These are phyloP conservation scores for Mucor velutinosus DNA, from an alignment of 371 early-diverging fungal species.

Conservation along the genomic window DNA sequence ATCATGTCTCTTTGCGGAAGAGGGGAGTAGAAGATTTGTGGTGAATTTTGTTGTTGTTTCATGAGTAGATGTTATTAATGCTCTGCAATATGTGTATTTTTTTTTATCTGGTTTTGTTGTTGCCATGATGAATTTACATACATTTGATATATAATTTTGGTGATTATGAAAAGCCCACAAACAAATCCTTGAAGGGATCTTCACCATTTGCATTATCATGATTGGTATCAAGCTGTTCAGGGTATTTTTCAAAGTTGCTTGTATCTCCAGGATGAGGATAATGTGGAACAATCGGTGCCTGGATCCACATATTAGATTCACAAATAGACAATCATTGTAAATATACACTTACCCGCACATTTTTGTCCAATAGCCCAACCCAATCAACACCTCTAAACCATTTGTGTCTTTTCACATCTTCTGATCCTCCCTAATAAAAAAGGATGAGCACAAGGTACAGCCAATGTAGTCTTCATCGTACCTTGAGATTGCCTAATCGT, in stretches of 20 bases:
- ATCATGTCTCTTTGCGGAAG: neutral
- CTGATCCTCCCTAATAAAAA: slow-evolving; percentile 63
- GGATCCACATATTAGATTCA: neutral
- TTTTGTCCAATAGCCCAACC: slow-evolving; percentile 73
- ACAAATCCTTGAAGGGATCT: slow-evolving; percentile 48
- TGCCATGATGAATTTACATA: neutral
- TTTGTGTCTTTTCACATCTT: slow-evolving; percentile 80
- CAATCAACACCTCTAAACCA: slow-evolving; percentile 88
- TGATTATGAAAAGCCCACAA: slow-evolving; percentile 41
- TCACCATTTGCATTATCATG: slow-evolving; percentile 21
- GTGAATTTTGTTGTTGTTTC: neutral
- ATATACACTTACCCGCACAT: slow-evolving; percentile 52
- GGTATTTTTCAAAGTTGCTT: slow-evolving; percentile 95
- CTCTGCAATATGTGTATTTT: neutral
- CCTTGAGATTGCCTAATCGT: slow-evolving; percentile 79
- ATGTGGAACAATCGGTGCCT: slow-evolving; percentile 73
- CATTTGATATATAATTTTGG: neutral
- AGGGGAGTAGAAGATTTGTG: neutral
- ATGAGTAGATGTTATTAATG: neutral
- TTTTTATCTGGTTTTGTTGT: neutral
- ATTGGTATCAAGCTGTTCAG: slow-evolving; percentile 65
- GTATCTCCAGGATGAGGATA: slow-evolving; percentile 91
- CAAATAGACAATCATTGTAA: neutral
- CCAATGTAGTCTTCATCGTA: neutral
- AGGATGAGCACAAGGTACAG: neutral